Evolutionary conservation across 2,329 filamentous ascomycete species (phyloP).

Genomic region (Monosporascus sp.): DNA sequence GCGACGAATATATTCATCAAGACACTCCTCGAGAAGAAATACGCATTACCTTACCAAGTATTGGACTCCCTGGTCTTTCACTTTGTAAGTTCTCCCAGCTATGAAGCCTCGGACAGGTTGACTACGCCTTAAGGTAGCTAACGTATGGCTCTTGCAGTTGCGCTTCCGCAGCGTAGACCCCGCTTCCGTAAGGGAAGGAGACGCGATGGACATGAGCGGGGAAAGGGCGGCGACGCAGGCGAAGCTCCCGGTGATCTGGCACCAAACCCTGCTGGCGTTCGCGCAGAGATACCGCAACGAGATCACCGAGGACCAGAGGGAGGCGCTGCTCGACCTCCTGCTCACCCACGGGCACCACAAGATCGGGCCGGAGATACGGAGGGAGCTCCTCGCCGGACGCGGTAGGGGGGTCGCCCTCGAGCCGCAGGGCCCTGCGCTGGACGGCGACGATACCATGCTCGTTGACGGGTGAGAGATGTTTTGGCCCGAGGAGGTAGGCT

Average conservation of each 20-base stretch:
- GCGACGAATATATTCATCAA: slow-evolving; percentile 95
- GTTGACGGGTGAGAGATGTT: slow-evolving; percentile 40
- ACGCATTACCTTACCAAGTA: slow-evolving; percentile 90
- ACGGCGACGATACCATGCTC: slow-evolving; percentile 91
- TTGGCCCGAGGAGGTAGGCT: background rate
- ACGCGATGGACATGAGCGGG: slow-evolving; percentile 48
- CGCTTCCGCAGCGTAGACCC: slow-evolving; percentile 73
- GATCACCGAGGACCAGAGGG: slow-evolving; percentile 90
- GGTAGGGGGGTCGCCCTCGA: slow-evolving; percentile 73
- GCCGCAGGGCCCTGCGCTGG: slow-evolving; percentile 46
- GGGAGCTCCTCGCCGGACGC: slow-evolving; percentile 82
- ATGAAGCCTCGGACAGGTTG: background rate
- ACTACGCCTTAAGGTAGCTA: too few species aligned
- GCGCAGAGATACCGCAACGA: slow-evolving; percentile 93
- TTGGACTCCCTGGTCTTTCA: slow-evolving; percentile 95
- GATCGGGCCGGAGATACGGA: slow-evolving; percentile 86
- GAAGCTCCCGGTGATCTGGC: slow-evolving; percentile 90
- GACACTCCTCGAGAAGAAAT: slow-evolving; percentile 90
- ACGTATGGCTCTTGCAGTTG: slow-evolving; percentile 32
- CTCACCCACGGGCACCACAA: slow-evolving; percentile 78
- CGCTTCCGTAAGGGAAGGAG: slow-evolving; percentile 46
- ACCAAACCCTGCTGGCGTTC: slow-evolving; percentile 88
- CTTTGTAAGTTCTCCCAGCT: slow-evolving; percentile 42
- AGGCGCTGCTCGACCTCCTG: slow-evolving; percentile 83
- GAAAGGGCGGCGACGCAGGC: slow-evolving; percentile 45